Evolutionary conservation across 192 early-diverging fungal genomes (phyloP).

Genomic region (Obelidium mucronatum): DNA sequence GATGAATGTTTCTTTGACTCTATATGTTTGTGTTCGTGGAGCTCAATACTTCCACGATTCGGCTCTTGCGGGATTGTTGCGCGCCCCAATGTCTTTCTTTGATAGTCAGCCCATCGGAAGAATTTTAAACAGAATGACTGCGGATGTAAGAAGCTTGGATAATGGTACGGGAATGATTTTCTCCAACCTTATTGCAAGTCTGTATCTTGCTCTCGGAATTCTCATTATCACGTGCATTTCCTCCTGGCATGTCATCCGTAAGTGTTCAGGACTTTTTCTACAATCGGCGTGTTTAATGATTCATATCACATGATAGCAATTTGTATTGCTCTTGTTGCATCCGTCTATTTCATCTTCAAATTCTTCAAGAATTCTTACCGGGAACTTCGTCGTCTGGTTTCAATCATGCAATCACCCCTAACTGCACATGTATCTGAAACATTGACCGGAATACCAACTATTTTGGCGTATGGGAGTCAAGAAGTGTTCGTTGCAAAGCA

Average conservation of each 20-base stretch:
- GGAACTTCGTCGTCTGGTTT: conserved; percentile 42
- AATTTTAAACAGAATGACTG: conserved; percentile 71
- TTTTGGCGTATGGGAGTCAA: conserved; percentile 69
- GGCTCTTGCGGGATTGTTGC: conserved; percentile 53
- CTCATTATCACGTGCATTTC: conserved; percentile 20
- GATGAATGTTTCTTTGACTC: conserved; percentile 12
- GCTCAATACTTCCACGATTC: conserved; percentile 58
- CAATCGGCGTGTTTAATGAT: neutral
- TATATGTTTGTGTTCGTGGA: conserved; percentile 41
- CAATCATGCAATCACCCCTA: conserved; percentile 43
- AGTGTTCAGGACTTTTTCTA: neutral
- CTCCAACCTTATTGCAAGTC: conserved; percentile 59
- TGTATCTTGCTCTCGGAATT: conserved; percentile 8
- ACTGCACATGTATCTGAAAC: conserved; percentile 49
- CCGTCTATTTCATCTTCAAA: conserved; percentile 35
- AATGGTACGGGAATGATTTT: conserved; percentile 54
- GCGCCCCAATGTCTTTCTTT: conserved; percentile 70
- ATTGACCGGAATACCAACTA: conserved; percentile 64
- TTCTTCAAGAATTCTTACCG: conserved; percentile 42
- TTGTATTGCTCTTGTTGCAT: conserved; percentile 11
- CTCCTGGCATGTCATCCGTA: conserved; percentile 33
- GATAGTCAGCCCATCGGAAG: conserved; percentile 68
- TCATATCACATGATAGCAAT: conserved; percentile 33
- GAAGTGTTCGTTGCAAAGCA: conserved; percentile 16
- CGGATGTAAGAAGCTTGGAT: conserved; percentile 58